These are phyloP conservation scores for Talaromyces verruculosus DNA, from an alignment of 2,329 filamentous ascomycete genomes.

Conservation along the genomic window DNA sequence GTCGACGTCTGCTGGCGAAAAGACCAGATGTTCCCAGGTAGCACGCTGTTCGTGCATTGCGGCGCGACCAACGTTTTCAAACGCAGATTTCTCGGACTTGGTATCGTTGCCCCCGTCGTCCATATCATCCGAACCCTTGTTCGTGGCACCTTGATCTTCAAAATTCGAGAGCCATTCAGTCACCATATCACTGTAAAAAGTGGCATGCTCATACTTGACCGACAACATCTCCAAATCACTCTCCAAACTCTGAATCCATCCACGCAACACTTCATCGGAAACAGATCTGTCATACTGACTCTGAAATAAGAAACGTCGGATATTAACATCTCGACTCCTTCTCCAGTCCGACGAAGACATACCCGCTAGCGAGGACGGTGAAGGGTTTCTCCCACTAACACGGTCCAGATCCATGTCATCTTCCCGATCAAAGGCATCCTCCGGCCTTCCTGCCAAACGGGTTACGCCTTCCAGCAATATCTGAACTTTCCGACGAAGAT, in stretches of 20 bases:
- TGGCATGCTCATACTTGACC: constrained; percentile 57
- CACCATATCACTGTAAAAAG: constrained; percentile 57
- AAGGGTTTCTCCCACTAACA: neutral
- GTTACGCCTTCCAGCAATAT: constrained; percentile 41
- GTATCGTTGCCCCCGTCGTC: constrained; percentile 23
- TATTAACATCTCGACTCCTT: constrained; percentile 41
- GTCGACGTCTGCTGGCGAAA: constrained; percentile 51
- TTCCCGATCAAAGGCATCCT: constrained; percentile 35
- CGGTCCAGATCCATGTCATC: constrained; percentile 29
- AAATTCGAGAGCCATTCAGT: constrained; percentile 54
- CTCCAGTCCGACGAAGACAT: constrained; percentile 22
- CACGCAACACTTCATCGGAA: constrained; percentile 46
- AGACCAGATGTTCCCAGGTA: constrained; percentile 59
- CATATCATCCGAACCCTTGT: neutral
- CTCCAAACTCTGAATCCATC: constrained; percentile 52
- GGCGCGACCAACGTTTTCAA: constrained; percentile 53
- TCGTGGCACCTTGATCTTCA: constrained; percentile 20
- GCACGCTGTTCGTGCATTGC: constrained; percentile 56
- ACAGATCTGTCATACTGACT: constrained; percentile 56
- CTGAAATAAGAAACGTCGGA: constrained; percentile 56
- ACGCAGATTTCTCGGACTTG: constrained; percentile 29
- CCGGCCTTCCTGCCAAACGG: constrained; percentile 38
- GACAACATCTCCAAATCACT: constrained; percentile 51
- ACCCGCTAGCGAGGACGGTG: neutral
- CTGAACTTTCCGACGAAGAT: constrained; percentile 33